Base-by-base conservation (phyloP, 306 rosid species). In the Vigna reflexopilosa region DNA sequence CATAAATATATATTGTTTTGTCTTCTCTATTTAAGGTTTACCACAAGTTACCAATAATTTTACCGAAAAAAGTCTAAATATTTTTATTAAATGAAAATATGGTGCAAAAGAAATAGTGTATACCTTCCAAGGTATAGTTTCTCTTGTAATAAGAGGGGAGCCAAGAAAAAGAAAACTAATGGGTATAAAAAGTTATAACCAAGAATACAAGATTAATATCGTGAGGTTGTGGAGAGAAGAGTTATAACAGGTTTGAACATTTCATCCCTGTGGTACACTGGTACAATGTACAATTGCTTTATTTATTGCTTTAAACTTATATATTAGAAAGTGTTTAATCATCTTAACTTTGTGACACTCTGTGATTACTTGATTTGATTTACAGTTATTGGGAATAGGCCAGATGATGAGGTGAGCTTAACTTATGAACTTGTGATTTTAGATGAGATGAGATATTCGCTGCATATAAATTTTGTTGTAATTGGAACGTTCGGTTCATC, bases 201-300 rank as follows among this genome's bases (percentile, higher is more conserved):
- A 20, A 0, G 22, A 20, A 1, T 1, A 20, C 22, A 20, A 20
- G 22, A 20, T 20, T 20, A 20, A 20, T 95, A 95, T 83, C 98
- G 98, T 15, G 98, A 92, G 87, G 98, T 95, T 78, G 98, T 95
- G 73, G 98, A 95, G 89, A 91, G 98, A 87, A 86, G 98, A 87
- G 95, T 95, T 75, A 86, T 95, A 67, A 95, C 98, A 88, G 98
- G 98, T 95, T 81, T 82, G 88, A 82, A 76, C 48, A 76, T 55
- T 79, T 81, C 38, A 49, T 15, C 56, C 51, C 40, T 34, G 9
- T 68, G 73, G 61, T 59, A 59, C 71, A 42, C 26, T 61, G 17
- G 4, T 47, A 44, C 19, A 17, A 17, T 17, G 72, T 57, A 36
- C 32, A 70, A 49, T 40, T 24, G 22, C 5, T 30, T 49, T 30